Conservation (phyloP, 2,329 filamentous ascomycete species). For the Diplodia intermedia region DNA sequence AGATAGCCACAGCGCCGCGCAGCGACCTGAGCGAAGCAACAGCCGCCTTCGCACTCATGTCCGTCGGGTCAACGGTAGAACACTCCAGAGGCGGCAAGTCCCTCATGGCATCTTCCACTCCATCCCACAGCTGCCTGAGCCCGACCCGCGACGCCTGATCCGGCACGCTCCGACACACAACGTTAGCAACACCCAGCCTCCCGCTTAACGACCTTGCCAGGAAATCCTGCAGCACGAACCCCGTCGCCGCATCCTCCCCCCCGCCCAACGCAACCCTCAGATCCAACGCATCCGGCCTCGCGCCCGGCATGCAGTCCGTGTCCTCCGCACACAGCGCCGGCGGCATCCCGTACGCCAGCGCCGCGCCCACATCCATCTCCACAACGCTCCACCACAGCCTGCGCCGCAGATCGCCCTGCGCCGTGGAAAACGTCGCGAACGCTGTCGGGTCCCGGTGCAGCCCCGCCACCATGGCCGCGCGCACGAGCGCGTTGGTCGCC, state of each 20-base stretch:
- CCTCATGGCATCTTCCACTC: background rate
- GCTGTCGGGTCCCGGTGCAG: conserved; percentile 38
- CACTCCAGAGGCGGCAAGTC: background rate
- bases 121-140: background rate
- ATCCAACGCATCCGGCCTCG: background rate
- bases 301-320: conserved; percentile 40
- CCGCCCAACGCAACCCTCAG: background rate
- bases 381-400: conserved; percentile 54
- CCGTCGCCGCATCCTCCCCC: no score
- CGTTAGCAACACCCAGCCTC: background rate
- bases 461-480: conserved; percentile 8
- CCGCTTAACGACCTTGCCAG: background rate
- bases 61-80: background rate
- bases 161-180: background rate
- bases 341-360: conserved; percentile 36
- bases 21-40: background rate
- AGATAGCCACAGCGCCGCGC: background rate
- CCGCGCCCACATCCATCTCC: conserved; percentile 48
- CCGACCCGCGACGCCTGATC: background rate
- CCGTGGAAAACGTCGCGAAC: conserved; percentile 46
- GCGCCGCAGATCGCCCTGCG: conserved; percentile 51
- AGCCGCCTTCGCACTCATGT: background rate
- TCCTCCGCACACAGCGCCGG: conserved; percentile 42
- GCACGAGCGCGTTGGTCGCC: background rate
- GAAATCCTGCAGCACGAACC: background rate